Evolutionary conservation across 2,329 filamentous ascomycete genomes (phyloP).

Genomic region (Phyllosticta citriasiana): DNA sequence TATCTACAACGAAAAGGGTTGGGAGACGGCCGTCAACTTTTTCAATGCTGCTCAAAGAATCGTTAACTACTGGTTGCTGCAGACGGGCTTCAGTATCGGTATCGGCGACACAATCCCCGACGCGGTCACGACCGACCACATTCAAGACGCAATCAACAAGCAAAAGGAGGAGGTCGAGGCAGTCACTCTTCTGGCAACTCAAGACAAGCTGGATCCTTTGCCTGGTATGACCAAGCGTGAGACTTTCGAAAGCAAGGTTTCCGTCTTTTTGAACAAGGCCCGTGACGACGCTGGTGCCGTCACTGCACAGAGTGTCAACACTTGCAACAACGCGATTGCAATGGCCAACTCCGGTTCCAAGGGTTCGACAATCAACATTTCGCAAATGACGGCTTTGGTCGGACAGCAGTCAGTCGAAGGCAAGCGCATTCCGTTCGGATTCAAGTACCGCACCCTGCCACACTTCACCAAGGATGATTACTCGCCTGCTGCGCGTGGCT

Average conservation of each 20-base stretch:
- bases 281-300: slow-evolving; percentile 93
- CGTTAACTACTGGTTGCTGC: slow-evolving; percentile 93
- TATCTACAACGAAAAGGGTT: slow-evolving; percentile 89
- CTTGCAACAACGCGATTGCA: slow-evolving; percentile 90
- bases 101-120: slow-evolving; percentile 98
- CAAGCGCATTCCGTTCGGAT: slow-evolving; percentile 97
- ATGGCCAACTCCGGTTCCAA: slow-evolving; percentile 98
- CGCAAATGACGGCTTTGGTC: slow-evolving; percentile 97
- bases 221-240: slow-evolving; percentile 98
- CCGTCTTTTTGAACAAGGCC: slow-evolving; percentile 84
- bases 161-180: slow-evolving; percentile 73
- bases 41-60: slow-evolving; percentile 93
- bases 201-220: slow-evolving; percentile 79
- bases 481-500: slow-evolving; percentile 90
- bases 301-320: slow-evolving; percentile 85
- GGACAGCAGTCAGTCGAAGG: slow-evolving; percentile 98
- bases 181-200: slow-evolving; percentile 68
- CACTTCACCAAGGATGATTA: slow-evolving; percentile 99
- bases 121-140: slow-evolving; percentile 68
- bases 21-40: slow-evolving; percentile 79
- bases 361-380: slow-evolving; percentile 98
- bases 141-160: slow-evolving; percentile 69
- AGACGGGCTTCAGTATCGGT: slow-evolving; percentile 94
- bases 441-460: slow-evolving; percentile 93
- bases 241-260: slow-evolving; percentile 96